These are phyloP conservation scores for Exophiala viscosa DNA, from an alignment of 2,329 filamentous ascomycete species.

Conservation along the genomic window DNA sequence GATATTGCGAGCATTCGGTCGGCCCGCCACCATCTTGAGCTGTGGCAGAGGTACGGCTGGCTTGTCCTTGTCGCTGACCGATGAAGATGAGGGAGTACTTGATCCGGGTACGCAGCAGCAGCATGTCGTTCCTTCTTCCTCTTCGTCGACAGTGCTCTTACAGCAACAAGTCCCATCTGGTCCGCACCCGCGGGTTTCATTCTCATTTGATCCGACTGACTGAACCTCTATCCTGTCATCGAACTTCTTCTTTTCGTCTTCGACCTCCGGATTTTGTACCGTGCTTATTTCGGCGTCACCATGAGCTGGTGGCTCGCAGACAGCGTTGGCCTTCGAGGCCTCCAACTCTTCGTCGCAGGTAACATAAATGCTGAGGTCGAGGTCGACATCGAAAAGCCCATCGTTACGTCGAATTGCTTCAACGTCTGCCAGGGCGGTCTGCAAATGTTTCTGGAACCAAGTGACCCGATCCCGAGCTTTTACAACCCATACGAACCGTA, in stretches of 20 bases:
- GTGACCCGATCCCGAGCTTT: slow-evolving; percentile 42
- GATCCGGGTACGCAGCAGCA: slow-evolving; percentile 9
- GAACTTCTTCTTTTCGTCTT: slow-evolving; percentile 21
- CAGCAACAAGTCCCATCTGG: slow-evolving; percentile 48
- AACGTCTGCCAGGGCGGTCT: slow-evolving; percentile 18
- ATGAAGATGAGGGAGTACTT: slow-evolving; percentile 15
- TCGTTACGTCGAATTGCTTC: slow-evolving; percentile 9
- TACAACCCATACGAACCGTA: slow-evolving; percentile 49
- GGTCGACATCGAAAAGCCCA: slow-evolving; percentile 35
- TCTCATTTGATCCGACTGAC: slow-evolving; percentile 7
- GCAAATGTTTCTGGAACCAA: slow-evolving; percentile 21
- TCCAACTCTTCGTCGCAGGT: slow-evolving; percentile 50
- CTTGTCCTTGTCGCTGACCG: slow-evolving; percentile 7
- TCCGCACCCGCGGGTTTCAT: slow-evolving; percentile 26
- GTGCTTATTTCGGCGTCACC: slow-evolving; percentile 6
- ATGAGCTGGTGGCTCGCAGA: slow-evolving; percentile 10
- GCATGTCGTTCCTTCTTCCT: slow-evolving; percentile 25
- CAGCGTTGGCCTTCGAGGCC: slow-evolving; percentile 4
- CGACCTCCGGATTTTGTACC: not conserved
- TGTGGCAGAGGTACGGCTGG: slow-evolving; percentile 19
- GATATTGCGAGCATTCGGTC: slow-evolving; percentile 51
- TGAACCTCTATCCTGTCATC: slow-evolving; percentile 9
- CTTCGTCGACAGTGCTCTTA: slow-evolving; percentile 45
- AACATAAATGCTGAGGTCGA: slow-evolving; percentile 54
- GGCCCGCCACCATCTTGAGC: slow-evolving; percentile 43